Evolutionary conservation across 1,139 yeast genomes (phyloP), one percentile per base, ranked within the genome.

Genomic region (Geotrichum australiense): DNA sequence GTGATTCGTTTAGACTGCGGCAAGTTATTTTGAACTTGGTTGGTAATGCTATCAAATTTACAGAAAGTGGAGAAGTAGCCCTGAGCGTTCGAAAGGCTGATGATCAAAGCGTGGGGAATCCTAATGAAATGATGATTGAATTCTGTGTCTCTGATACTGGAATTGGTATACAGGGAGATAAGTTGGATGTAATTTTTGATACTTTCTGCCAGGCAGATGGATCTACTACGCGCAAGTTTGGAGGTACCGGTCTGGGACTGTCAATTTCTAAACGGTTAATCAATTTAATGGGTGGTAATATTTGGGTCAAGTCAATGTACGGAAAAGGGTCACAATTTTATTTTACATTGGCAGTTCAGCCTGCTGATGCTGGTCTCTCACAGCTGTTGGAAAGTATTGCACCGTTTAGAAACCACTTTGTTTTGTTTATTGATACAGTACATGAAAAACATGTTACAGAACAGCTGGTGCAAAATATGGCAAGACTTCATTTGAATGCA

Each of bases 171-270:
- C 85, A 80, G 57, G 79, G 75, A 57, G 94, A 84, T 56, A 84
- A 84, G 57, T 69, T 84, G 37, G 94, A 86, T 35, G 71, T 84
- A 32, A 84, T 84, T 57, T 85, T 85, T 56, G 94, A 84, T 56
- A 85, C 91, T 4, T 85, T 85, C 66, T 80, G 94, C 56, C 95
- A 85, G 62, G 94, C 94, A 2, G 94, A 85, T 65, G 94, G 94
- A 39, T 83, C 94, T 2, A 84, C 94, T 0, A 85, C 94, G 1
- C 74, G 95, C 59, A 83, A 83, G 61, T 85, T 85, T 59, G 95
- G 95, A 58, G 95, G 95, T 59, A 85, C 94, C 7, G 91, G 91
- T 47, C 69, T 85, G 39, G 95, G 95, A 20, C 70, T 85, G 46
- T 82, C 94, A 1, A 85, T 85, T 61, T 85, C 94, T 5, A 83